Base-by-base conservation (phyloP, 148 eudicot genomes). In the Spergularia marina region DNA sequence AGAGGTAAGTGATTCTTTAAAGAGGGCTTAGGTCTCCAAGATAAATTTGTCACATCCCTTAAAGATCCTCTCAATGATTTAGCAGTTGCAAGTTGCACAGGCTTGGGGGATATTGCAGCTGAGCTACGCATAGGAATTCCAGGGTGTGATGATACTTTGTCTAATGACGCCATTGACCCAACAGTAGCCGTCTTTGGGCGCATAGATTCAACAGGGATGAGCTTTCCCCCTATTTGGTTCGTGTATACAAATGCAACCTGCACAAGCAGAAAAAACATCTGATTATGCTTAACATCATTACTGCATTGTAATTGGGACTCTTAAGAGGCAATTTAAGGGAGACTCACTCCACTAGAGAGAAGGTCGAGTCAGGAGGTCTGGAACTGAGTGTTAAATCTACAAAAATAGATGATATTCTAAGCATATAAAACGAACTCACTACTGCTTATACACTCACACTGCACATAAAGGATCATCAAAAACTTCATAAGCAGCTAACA, bases 161-260 rank as follows among this genome's bases (percentile, higher is more conserved):
- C 76, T 6, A 84, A 82, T 62, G 81, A 72, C 25, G 44, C 76
- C 47, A 47, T 41, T 63, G 80, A 79, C 56, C 64, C 84, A 12
- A n/a, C 69, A 18, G 52, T 79, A 59, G 58, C 76, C 11, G 34
- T 74, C 79, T 79, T 81, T 34, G 87, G 84, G 66, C 75, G 25
- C 70, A 79, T 49, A 74, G 98, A 89, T 80, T 96, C 99, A 41
- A 88, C 76, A 55, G 99, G 99, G 58, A 90, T 86, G 49, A 96
- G 97, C 82, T 96, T 96, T 76, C 99, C 99, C 13, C 72, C 92
- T 80, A 96, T 88, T 86, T 96, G 99, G 73, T 92, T 92, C 14
- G 97, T 92, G 72, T 86, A 96, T 71, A 91, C 98, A 87, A 96
- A 96, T 74, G 91, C 65, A 57, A 96, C 98, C 99, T 95, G 91